These are phyloP conservation scores for Tuber melanosporum DNA, from an alignment of 495 filamentous ascomycete genomes.

Conservation along the genomic window DNA sequence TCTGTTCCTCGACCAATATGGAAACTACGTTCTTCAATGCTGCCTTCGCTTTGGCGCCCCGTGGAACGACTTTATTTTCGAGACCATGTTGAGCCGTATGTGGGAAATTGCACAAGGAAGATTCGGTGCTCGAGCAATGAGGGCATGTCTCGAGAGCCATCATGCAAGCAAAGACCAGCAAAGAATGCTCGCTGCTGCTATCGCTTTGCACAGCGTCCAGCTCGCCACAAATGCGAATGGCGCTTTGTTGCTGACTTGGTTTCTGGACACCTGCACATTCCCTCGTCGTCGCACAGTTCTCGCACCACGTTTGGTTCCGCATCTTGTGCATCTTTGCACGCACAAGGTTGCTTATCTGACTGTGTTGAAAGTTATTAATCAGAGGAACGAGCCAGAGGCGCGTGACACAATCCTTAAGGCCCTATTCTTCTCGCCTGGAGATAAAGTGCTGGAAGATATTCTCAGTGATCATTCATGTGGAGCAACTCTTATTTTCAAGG, in stretches of 20 bases:
- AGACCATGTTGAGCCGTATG: slow-evolving; percentile 90
- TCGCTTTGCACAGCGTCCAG: slow-evolving; percentile 92
- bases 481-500: slow-evolving; percentile 95
- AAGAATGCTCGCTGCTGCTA: slow-evolving; percentile 85
- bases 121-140: slow-evolving; percentile 92
- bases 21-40: slow-evolving; percentile 95
- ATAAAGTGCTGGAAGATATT: slow-evolving; percentile 83
- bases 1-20: slow-evolving; percentile 93
- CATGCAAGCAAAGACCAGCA: slow-evolving; percentile 93
- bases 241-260: slow-evolving; percentile 90
- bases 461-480: slow-evolving; percentile 85
- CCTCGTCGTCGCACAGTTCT: slow-evolving; percentile 84
- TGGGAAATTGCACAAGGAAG: slow-evolving; percentile 91
- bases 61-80: slow-evolving; percentile 94
- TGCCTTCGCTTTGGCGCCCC: slow-evolving; percentile 84
- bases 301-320: slow-evolving; percentile 84
- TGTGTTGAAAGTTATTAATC: slow-evolving; percentile 96
- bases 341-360: slow-evolving; percentile 98
- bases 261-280: slow-evolving; percentile 96
- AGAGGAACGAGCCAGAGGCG: slow-evolving; percentile 87
- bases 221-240: slow-evolving; percentile 95
- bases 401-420: slow-evolving; percentile 88
- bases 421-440: slow-evolving; percentile 86
- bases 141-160: slow-evolving; percentile 93
- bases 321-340: slow-evolving; percentile 94